Evolutionary conservation across 169 alveolate species (phyloP).

Genomic region (Amoebophrya sp.): DNA sequence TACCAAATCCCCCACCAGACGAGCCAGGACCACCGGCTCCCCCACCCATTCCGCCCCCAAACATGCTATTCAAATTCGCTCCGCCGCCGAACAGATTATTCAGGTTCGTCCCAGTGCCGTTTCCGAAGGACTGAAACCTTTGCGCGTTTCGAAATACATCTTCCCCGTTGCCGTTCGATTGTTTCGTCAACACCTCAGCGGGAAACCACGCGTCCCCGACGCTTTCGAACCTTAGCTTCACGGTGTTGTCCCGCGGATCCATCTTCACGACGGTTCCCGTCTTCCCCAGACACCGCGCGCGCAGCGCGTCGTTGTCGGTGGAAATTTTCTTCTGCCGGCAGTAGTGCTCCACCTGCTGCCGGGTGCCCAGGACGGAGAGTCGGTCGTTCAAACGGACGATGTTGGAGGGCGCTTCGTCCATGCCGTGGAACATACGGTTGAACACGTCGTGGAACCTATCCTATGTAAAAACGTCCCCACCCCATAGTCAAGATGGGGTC

Average conservation of each 20-base stretch:
- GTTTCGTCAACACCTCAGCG: not conserved
- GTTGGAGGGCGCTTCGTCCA: conserved; percentile 4
- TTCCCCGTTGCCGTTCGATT: not conserved
- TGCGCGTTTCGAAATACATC: not conserved
- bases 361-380: not conserved
- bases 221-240: not conserved
- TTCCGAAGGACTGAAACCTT: not conserved
- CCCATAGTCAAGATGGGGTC: too few relatives aligned
- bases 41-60: not conserved
- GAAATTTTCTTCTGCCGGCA: not conserved
- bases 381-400: not conserved
- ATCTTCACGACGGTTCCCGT: not conserved
- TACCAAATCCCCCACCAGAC: not conserved
- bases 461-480: too few relatives aligned
- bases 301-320: not conserved
- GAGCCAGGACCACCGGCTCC: not conserved
- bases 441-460: conserved; percentile 19
- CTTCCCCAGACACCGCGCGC: not conserved
- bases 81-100: not conserved
- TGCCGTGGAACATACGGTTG: not conserved
- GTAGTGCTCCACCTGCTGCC: not conserved
- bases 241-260: not conserved
- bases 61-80: not conserved
- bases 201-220: conserved; percentile 25
- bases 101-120: too few relatives aligned